Evolutionary conservation across 257 asterid genomes (phyloP).

Genomic region (Nicotiana paniculata): DNA sequence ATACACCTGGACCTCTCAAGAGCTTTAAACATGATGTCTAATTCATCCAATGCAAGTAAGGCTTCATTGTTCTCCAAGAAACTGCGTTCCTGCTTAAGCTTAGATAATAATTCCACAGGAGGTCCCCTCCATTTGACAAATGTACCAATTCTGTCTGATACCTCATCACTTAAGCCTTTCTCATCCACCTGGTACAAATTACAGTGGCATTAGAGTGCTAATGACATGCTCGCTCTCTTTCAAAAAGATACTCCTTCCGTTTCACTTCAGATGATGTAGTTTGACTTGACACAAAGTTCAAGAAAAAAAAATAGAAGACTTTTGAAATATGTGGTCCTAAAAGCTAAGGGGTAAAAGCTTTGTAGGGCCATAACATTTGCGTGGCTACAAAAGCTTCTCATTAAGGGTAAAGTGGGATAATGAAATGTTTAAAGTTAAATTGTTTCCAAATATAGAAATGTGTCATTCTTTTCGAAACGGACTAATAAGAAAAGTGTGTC

Average conservation of each 20-base stretch:
- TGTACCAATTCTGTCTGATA: conserved; percentile 70
- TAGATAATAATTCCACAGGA: conserved; percentile 62
- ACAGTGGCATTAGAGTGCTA: not conserved
- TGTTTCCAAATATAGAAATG: too few species aligned
- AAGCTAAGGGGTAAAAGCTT: too few species aligned
- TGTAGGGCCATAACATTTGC: too few species aligned
- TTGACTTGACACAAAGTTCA: too few species aligned
- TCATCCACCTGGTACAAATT: conserved; percentile 55
- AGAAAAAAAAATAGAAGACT: too few species aligned
- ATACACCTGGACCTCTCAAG: conserved; percentile 62
- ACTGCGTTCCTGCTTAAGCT: conserved; percentile 60
- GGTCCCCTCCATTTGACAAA: conserved; percentile 76
- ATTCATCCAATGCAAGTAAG: conserved; percentile 59
- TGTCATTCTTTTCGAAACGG: too few species aligned
- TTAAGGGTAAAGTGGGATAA: too few species aligned
- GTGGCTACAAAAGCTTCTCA: too few species aligned
- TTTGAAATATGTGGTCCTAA: too few species aligned
- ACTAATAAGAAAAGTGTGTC: too few species aligned
- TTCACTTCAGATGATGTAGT: too few species aligned
- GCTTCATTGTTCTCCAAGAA: conserved; percentile 63
- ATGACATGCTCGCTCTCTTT: not conserved
- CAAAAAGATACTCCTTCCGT: not conserved
- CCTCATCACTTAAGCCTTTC: conserved; percentile 76
- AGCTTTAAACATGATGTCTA: conserved; percentile 76
- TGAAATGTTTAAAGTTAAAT: too few species aligned